Base-by-base conservation (phyloP, 2,329 filamentous ascomycete genomes). In the Teratosphaeria destructans region DNA sequence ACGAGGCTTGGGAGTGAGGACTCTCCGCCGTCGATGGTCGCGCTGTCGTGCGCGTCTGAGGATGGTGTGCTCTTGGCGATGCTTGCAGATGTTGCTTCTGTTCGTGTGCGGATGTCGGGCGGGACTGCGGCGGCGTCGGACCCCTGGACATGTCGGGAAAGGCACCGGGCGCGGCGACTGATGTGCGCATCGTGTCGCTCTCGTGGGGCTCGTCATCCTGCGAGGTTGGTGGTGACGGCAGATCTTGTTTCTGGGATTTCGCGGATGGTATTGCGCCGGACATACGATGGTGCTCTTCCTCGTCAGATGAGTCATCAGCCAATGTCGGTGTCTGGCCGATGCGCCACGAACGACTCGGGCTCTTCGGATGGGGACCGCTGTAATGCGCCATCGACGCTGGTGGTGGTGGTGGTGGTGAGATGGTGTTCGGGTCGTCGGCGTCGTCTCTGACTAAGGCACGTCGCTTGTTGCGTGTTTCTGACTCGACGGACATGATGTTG, bases 401-500 rank as follows among this genome's bases (percentile, higher is more conserved):
- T 23, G n/a, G 43, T n/a, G 16, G 43, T 49, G 43, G 16, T 23
- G 23, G 43, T 23, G 43, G 43, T 49, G 43, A 23, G 43, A 23
- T 19, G 43, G n/a, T 49, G 5, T 5, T 49, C 39, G 32, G 23
- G 12, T 47, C 54, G 47, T 39, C 14, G 16, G 29, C 52, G 8
- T 14, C 19, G 26, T 53, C 58, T 12, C 53, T 32, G 23, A 19
- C 37, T 27, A 62, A 54, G 52, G 59, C 60, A 23, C 60, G 59
- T 26, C 61, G 59, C 60, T 63, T 63, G 55, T 58, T 57, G 57
- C 57, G 55, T 4, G 52, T 6, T 16, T 6, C 53, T 19, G 27
- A 16, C 23, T 54, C 53, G 34, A 54, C 53, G n/a, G 53, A 32
- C 27, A 54, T 26, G n/a, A 54, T 54, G 26, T 32, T 26, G 27